Base-by-base conservation (phyloP, 192 early-diverging fungal genomes). In the Coemansia sp. region DNA sequence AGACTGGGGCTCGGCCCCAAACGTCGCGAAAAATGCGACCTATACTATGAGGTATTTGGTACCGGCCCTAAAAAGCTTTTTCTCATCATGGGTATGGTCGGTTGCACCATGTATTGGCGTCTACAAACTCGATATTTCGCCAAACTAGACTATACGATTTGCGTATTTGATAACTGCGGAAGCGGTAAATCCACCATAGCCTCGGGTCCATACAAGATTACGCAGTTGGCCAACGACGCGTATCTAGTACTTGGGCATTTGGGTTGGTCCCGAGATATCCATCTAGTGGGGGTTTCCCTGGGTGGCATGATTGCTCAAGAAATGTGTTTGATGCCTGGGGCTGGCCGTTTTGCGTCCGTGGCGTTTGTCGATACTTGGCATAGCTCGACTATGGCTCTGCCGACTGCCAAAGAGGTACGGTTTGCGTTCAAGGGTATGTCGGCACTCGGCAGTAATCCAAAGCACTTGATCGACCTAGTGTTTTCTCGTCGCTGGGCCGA, bases 281-380 rank as follows among this genome's bases (percentile, higher is more conserved):
- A 94, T 70, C 21, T 94, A n/a, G 89, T 90, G 41, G 94, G 94
- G 6, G 82, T 94, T 5, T 94, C 92, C 0, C 85, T 96, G 87
- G 93, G 94, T 21, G 91, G 91, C 25, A 96, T 94, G 94, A 90
- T 96, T 58, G 78, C 91, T 0, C 87, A 91, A 64, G 91, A 95
- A 64, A 68, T 95, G 62, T 86, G 80, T 12, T 37, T 85, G 29
- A 73, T 87, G 31, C 25, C 25, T 27, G 51, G 68, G 1, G 55
- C 3, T 0, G 44, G 44, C 8, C 62, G 48, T 6, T 83, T 68
- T 66, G 76, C 67, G 5, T 78, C 80, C 0, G 73, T 83, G 12
- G 63, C 44, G n/a, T 48, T 83, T 9, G 80, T 75, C 34, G 80
- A 74, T 29, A 77, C 80, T 1, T 83, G 80, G 80, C 80, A 83